A percentile compares a stretch with the other conserved stretches of the same genome.
Evolutionary conservation across 2,329 filamentous ascomycete species (phyloP).

Genomic region (Aspergillus flavus): DNA sequence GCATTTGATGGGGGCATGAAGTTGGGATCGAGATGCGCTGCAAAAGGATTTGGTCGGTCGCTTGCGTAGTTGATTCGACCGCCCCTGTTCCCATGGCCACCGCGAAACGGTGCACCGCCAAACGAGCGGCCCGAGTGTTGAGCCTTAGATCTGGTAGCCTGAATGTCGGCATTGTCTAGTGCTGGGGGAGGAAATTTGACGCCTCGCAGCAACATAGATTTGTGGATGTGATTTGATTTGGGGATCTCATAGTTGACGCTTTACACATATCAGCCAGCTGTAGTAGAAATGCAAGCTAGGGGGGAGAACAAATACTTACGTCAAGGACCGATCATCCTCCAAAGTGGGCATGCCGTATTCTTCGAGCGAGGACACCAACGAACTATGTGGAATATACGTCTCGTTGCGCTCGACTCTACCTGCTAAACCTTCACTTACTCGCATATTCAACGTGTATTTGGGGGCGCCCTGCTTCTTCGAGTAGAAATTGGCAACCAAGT

Average conservation of each 20-base stretch:
- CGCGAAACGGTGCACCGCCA: slow-evolving; percentile 66
- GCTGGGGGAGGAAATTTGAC: slow-evolving; percentile 72
- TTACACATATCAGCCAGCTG: slow-evolving; percentile 24
- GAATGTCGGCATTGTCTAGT: slow-evolving; percentile 75
- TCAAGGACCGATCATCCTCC: slow-evolving; percentile 84
- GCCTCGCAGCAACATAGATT: slow-evolving; percentile 90
- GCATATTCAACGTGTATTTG: slow-evolving; percentile 73
- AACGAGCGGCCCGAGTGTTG: slow-evolving; percentile 68
- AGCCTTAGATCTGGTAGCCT: slow-evolving; percentile 68
- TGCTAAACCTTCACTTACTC: slow-evolving; percentile 73
- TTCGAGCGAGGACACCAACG: slow-evolving; percentile 76
- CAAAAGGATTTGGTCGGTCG: slow-evolving; percentile 49
- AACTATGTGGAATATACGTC: slow-evolving; percentile 80
- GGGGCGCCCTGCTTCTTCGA: slow-evolving; percentile 76
- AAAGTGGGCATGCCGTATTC: slow-evolving; percentile 72
- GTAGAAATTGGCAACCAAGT: slow-evolving; percentile 83
- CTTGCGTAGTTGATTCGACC: slow-evolving; percentile 59
- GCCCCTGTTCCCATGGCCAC: slow-evolving; percentile 49
- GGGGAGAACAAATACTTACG: slow-evolving; percentile 55
- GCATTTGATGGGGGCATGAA: slow-evolving; percentile 39
- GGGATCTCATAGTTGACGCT: slow-evolving; percentile 89
- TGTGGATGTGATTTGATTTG: slow-evolving; percentile 71
- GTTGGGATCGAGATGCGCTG: slow-evolving; percentile 50
- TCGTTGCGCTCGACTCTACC: slow-evolving; percentile 82
- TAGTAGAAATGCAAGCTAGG: not conserved